These are phyloP conservation scores for Citrullus amarus DNA, from an alignment of 306 rosid species.

Conservation along the genomic window DNA sequence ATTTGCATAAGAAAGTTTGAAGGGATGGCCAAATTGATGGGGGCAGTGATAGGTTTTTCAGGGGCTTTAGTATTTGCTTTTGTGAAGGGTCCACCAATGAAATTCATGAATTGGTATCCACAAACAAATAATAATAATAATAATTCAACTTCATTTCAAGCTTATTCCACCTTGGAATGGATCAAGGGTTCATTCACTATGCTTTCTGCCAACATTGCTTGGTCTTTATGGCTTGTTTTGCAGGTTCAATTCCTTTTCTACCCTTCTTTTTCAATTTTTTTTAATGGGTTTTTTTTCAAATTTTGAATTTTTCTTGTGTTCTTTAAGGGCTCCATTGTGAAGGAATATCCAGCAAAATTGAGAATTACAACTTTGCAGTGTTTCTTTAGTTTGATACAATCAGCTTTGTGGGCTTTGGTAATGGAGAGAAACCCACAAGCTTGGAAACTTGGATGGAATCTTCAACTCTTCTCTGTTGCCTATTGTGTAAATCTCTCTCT, in stretches of 20 bases:
- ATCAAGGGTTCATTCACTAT: constrained; percentile 60
- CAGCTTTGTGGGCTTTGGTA: constrained; percentile 43
- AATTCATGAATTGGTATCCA: constrained; percentile 34
- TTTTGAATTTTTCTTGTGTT: not conserved
- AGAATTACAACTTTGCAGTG: constrained; percentile 67
- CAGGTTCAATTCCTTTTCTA: constrained; percentile 32
- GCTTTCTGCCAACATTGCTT: constrained; percentile 66
- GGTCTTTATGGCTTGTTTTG: constrained; percentile 84
- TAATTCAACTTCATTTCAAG: not conserved
- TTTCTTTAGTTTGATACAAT: constrained; percentile 53
- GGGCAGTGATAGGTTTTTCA: constrained; percentile 41
- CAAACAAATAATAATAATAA: not conserved
- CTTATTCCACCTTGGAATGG: constrained; percentile 27
- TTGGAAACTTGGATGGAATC: constrained; percentile 89
- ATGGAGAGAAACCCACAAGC: constrained; percentile 54
- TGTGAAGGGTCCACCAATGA: constrained; percentile 54
- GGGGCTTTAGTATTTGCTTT: constrained; percentile 76
- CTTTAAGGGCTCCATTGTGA: constrained; percentile 43
- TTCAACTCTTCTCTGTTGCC: constrained; percentile 67
- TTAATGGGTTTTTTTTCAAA: no score
- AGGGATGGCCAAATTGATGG: constrained; percentile 70
- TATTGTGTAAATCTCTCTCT: constrained; percentile 49
- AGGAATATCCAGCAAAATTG: constrained; percentile 73
- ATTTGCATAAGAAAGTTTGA: constrained; percentile 33
- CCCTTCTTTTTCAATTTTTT: no score